Conservation (phyloP, 2,329 filamentous ascomycete species). For the Aspergillus sp. region DNA sequence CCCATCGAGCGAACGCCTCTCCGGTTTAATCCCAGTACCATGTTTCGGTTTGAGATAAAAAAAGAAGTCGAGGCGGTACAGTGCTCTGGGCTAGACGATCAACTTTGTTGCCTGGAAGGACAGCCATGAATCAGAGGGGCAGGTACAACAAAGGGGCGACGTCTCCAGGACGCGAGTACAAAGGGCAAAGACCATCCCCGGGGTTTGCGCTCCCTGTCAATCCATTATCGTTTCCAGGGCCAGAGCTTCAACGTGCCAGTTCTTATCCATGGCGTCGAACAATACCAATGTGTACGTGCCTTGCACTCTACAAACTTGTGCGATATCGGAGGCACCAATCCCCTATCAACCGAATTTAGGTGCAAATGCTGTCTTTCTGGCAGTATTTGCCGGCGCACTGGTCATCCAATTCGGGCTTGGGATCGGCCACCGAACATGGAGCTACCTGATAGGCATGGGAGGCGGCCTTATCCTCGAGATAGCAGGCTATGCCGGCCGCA, state of each 20-base stretch:
- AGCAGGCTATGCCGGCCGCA: constrained; percentile 59
- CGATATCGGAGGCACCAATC: background rate
- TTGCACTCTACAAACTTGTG: constrained; percentile 2
- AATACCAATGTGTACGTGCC: background rate
- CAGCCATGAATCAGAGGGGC: background rate
- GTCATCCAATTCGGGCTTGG: constrained; percentile 43
- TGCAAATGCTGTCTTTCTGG: constrained; percentile 54
- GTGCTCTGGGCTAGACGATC: background rate
- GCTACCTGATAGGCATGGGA: constrained; percentile 55
- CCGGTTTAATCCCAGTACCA: background rate
- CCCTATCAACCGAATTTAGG: constrained; percentile 29
- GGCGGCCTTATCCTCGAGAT: constrained; percentile 57
- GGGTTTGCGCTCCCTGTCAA: background rate
- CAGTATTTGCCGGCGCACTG: constrained; percentile 50
- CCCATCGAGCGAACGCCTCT: background rate
- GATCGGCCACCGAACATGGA: constrained; percentile 48
- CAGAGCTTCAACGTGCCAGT: background rate
- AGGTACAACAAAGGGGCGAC: background rate
- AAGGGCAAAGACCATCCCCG: background rate
- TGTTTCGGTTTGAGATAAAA: background rate
- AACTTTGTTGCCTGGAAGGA: background rate
- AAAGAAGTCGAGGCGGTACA: background rate
- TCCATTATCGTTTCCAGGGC: background rate
- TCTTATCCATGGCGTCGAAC: background rate
- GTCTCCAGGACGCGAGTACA: background rate